phyloP scores from a whole-genome alignment of 768 basidiomycete genomes.

The Pisolithus marmoratus region DNA sequence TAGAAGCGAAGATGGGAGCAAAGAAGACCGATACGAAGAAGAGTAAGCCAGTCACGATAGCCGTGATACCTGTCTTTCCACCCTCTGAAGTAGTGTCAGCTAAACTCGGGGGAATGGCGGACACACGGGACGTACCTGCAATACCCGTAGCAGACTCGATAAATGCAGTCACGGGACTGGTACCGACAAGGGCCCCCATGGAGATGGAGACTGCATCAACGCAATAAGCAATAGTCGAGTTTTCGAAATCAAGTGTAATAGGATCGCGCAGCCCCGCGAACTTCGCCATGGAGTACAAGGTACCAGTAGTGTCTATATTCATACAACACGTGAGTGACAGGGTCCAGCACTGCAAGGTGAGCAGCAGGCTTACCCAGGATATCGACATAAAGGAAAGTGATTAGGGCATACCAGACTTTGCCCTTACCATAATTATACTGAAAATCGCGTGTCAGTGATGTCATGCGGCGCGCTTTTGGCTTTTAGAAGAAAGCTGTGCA shows the following conservation, averaged over 20 bases:
- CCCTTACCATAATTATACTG: constrained; percentile 53
- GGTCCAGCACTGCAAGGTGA: neutral
- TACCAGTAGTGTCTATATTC: constrained; percentile 48
- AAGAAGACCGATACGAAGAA: constrained; percentile 88
- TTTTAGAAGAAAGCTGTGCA: neutral
- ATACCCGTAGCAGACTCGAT: constrained; percentile 83
- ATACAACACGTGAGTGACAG: neutral
- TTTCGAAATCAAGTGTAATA: constrained; percentile 82
- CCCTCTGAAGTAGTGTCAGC: constrained; percentile 47
- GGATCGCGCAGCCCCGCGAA: constrained; percentile 85
- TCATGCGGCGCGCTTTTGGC: too few species aligned
- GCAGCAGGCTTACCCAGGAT: constrained; percentile 53
- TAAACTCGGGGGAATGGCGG: neutral
- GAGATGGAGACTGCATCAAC: constrained; percentile 77
- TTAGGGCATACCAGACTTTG: constrained; percentile 78
- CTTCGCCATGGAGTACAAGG: constrained; percentile 86
- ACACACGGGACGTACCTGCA: constrained; percentile 38
- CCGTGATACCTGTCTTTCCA: constrained; percentile 82
- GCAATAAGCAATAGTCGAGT: constrained; percentile 76
- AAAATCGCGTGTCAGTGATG: neutral
- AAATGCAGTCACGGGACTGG: constrained; percentile 77
- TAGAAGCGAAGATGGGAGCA: constrained; percentile 82
- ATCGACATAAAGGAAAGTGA: constrained; percentile 89
- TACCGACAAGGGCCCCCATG: constrained; percentile 76
- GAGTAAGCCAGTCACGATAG: constrained; percentile 61